Base-by-base conservation (phyloP, 75 land plant species). In the Picea sitchensis region DNA sequence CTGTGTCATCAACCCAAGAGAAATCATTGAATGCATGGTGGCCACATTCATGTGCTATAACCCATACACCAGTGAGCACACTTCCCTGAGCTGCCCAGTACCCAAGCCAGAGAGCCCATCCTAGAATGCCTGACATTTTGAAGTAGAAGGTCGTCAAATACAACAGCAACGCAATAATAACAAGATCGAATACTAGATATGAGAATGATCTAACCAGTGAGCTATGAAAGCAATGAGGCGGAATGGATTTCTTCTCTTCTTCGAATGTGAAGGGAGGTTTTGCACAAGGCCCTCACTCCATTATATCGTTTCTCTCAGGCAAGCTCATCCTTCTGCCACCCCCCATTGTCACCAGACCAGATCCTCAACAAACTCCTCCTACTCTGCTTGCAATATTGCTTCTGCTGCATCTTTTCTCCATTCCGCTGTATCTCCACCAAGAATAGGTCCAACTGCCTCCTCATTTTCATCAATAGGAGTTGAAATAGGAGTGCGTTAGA, bases 201-300 rank as follows among this genome's bases (percentile, higher is more conserved):
- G 92, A 85, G 76, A 82, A 87, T 1, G 96, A 93, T 30, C 80
- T 81, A 57, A 90, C 71, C 77, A 80, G 57, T 11, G 96, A 93
- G 7, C 94, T 84, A 7, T 91, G 44, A 81, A 93, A 93, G 83
- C 96, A 91, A 76, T 91, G 96, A 14, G 88, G 90, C 2, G 96
- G 96, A 51, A 93, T 84, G 13, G 90, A 92, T 60, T 90, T 89
- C 83, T 86, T 87, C 76, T 91, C 34, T 44, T 91, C 80, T n/a
- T 89, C 83, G 1, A 89, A 47, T 0, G 92, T 83, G 84, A 93
- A 93, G 2, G 92, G 96, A 13, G 96, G 96, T 64, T 90, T 89
- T 12, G 75, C 75, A 71, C 73, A 36, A 7, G 94, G 96, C 2
- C 76, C 88, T 23, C 96, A 77, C 59, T 51, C 31, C 31, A 44